Evolutionary conservation across 306 rosid genomes (phyloP), one percentile per base, ranked within the genome.

Genomic region (Lathyrus tuberosus): DNA sequence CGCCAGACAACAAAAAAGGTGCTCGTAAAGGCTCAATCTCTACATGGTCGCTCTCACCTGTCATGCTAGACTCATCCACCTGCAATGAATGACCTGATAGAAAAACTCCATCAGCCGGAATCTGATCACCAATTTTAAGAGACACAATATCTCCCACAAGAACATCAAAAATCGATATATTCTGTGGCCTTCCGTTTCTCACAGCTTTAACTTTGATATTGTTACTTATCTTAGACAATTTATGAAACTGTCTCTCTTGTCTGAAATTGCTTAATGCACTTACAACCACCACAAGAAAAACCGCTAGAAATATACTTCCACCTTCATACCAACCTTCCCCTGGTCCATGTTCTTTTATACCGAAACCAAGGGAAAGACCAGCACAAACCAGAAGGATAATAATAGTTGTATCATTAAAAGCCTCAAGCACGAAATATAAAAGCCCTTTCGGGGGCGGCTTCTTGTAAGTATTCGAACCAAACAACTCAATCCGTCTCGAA

Each of bases 271-370:
- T 92, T 30, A 83, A 49, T 58, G 95, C 87, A 46, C 90, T 86
- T 26, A 88, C 97, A 56, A 78, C 82, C 17, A 92, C 78, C 3
- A 92, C 96, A 17, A 92, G 81, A 15, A 86, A 63, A 18, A 89
- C 96, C 12, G 96, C 97, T 1, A 86, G 69, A 71, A 87, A 80
- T 61, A 89, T 92, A 33, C 92, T 89, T 46, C 97, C 96, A 5
- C 97, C 95, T 80, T 91, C 97, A 14, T 92, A 87, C 97, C 97
- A 92, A 1, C 97, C 97, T 52, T 92, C 95, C 59, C 84, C 30
- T 2, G 38, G 78, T 0, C 97, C 97, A 30, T 87, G 75, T 44
- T 83, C 86, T 67, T 84, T 92, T 58, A 92, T 89, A 14, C 97
- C 97, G 65, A 92, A 92, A 42, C 90, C 97, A 52, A 89, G 89